Evolutionary conservation across 73 alveolate genomes (phyloP), one percentile per base, ranked within the genome.

Genomic region (Paramecium tetraurelia): DNA sequence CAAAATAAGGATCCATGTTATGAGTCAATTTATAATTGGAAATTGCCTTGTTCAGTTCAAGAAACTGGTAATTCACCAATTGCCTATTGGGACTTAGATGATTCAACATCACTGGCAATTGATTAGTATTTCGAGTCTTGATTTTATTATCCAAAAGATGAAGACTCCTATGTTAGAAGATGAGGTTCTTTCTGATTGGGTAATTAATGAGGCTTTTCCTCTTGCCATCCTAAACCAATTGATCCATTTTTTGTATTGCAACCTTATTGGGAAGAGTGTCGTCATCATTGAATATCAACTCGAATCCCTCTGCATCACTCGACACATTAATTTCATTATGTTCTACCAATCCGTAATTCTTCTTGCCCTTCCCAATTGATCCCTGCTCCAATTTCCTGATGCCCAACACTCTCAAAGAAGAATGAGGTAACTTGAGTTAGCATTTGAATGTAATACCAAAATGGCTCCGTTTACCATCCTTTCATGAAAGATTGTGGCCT

Each of bases 401-500:
- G 2, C 86, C 86, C 27, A 71, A 3, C 33, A 31, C 21, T 71
- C 41, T 71, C 14, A 71, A 22, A 10, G 48, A 31, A 4, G 86
- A 71, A 12, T 71, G 57, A 31, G 24, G 58, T 31, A 27, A 31
- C 86, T 33, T 24, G 11, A 7, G 12, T 12, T 48, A 59, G 2
- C 5, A 4, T 59, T 59, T 27, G 22, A 10, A 59, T 59, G 5
- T 59, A 9, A 24, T 85, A 48, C 59, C 8, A 48, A 48, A 14
- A 53, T 18, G 12, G 31, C 88, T n/a, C 93, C 93, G 7, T 41
- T 22, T 35, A 63, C 85, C 93, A 86, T 86, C 7, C 72, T 86
- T 11, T 86, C 63, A 63, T 86, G 93, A 59, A 53, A 86, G 1
- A 63, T 21, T 20, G n/a, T 63, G 8, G 93, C 93, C 38, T 35